Base-by-base conservation (phyloP, 805 yeast species). In the Wickerhamomyces canadensis region DNA sequence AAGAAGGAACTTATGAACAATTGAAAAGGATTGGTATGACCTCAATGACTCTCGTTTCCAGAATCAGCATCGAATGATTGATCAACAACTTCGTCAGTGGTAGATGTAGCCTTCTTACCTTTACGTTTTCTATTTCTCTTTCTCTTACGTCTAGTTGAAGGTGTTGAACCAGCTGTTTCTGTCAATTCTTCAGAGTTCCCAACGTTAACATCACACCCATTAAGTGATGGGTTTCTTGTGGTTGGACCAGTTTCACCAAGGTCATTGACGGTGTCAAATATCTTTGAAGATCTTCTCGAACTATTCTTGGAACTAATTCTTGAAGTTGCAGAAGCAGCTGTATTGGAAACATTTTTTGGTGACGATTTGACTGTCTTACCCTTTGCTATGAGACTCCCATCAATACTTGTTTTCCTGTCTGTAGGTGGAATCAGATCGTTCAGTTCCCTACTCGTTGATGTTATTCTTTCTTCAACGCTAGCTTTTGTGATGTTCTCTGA, bases 391-490 rank as follows among this genome's bases (percentile, higher is more conserved):
- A 15, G 23, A 2, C 33, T 41, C 13, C 39, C 21, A 7, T 43
- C 44, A 6, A 44, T 19, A 14, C 42, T 31, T 3, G 44, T 34
- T 2, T 29, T 27, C 28, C 55, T 41, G 31, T 53, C 55, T 12
- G 44, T 42, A 8, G 27, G 16, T 30, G 57, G 56, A 9, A 51
- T 51, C 2, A 42, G 26, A 9, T 42, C 35, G 31, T 51, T 52
- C 22, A 54, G 36, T 8, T 52, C 55, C 26, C 43, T 49, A 11
- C 48, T 43, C 7, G 52, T 19, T 4, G 48, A 42, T 1, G 35
- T 12, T 15, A 52, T 47, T 38, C 55, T 41, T 11, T 45, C 38
- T 27, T 54, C 56, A 11, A 45, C 36, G 11, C 43, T 32, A n/a
- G n/a, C n/a, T n/a, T n/a, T n/a, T n/a, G n/a, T n/a, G n/a, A n/a